Evolutionary conservation across 805 yeast species (phyloP).

Genomic region (Nakazawaea sp.): DNA sequence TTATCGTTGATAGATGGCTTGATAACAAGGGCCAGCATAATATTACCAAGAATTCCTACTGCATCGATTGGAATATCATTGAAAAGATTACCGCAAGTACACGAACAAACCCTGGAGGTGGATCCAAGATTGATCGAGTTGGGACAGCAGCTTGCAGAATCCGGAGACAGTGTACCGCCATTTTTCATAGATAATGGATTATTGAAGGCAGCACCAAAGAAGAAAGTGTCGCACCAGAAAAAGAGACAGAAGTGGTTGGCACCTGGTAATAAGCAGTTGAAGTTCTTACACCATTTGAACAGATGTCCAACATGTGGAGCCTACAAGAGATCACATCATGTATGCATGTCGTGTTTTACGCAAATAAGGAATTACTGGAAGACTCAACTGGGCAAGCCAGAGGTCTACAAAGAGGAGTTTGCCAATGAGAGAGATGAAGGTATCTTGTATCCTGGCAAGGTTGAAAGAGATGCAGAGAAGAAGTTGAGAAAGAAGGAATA

Average conservation of each 20-base stretch:
- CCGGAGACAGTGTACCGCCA: slow-evolving; percentile 25
- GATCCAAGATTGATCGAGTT: slow-evolving; percentile 26
- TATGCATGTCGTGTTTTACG: slow-evolving; percentile 88
- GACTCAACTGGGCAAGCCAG: slow-evolving; percentile 23
- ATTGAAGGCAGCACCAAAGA: slow-evolving; percentile 86
- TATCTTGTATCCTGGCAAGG: slow-evolving; percentile 70
- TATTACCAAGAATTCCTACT: slow-evolving; percentile 3
- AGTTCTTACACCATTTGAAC: slow-evolving; percentile 67
- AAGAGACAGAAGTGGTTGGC: slow-evolving; percentile 79
- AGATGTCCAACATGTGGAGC: slow-evolving; percentile 96
- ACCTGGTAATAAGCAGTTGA: slow-evolving; percentile 75
- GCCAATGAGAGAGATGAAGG: slow-evolving; percentile 52
- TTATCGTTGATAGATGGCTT: neutral
- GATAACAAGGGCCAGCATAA: neutral
- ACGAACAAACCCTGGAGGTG: slow-evolving; percentile 6
- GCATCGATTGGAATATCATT: slow-evolving; percentile 13
- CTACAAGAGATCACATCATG: slow-evolving; percentile 79
- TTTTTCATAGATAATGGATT: slow-evolving; percentile 61
- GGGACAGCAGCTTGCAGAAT: slow-evolving; percentile 30
- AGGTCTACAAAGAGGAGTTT: slow-evolving; percentile 33
- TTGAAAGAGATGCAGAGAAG: slow-evolving; percentile 35
- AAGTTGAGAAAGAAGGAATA: slow-evolving; percentile 49
- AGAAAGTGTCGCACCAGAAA: slow-evolving; percentile 82
- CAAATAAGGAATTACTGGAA: slow-evolving; percentile 73
- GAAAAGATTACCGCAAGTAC: slow-evolving; percentile 11